phyloP scores from a whole-genome alignment of 768 basidiomycete species.

The Amanita muscaria region DNA sequence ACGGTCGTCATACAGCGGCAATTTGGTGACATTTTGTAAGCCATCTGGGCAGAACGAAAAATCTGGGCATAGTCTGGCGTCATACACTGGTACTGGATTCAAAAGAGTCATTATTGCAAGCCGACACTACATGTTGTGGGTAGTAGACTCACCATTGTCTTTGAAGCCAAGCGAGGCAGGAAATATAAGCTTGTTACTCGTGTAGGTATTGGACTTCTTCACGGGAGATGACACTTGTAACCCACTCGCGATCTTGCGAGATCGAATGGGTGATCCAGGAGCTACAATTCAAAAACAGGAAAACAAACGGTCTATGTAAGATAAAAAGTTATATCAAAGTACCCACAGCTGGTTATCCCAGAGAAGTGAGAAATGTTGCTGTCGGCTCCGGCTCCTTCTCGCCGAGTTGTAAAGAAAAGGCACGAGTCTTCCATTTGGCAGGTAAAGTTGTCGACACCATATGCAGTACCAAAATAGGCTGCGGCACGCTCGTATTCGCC shows the following conservation, averaged over 20 bases:
- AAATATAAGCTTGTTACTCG: neutral
- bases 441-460: neutral
- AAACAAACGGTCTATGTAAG: too few species aligned
- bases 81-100: neutral
- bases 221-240: neutral
- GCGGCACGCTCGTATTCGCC: neutral
- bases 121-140: too few species aligned
- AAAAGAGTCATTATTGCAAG: neutral
- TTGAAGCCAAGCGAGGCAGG: neutral
- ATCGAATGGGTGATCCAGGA: too few species aligned
- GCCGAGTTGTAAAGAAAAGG: neutral
- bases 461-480: neutral
- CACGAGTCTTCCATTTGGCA: neutral
- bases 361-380: neutral
- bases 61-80: neutral
- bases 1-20: neutral
- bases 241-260: too few species aligned
- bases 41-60: neutral
- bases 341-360: neutral
- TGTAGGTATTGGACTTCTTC: too few species aligned
- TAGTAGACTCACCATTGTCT: neutral
- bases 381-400: neutral
- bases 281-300: too few species aligned
- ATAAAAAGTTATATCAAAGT: too few species aligned
- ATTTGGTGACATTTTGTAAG: neutral